Percentiles rank a stretch among this genome's conserved stretches.
phyloP scores from a whole-genome alignment of 345 rosid species.

The Arabidopsis arenosa region DNA sequence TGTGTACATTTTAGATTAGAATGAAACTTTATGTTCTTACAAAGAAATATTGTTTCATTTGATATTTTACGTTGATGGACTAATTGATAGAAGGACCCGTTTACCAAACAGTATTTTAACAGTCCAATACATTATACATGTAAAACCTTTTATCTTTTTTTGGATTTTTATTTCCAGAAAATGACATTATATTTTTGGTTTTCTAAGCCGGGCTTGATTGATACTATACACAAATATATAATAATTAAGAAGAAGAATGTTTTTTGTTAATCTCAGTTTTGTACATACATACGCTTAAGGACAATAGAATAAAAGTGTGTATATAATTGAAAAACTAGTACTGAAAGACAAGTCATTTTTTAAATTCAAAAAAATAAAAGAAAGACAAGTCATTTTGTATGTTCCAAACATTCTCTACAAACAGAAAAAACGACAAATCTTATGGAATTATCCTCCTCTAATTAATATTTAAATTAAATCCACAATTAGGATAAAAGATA shows the following conservation, averaged over 20 bases:
- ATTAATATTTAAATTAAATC: slow-evolving; percentile 27
- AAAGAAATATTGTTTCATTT: not conserved
- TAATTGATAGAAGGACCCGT: not conserved
- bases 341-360: slow-evolving; percentile 35
- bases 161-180: slow-evolving; percentile 13
- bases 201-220: slow-evolving; percentile 12
- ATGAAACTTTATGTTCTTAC: not conserved
- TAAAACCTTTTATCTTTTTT: not conserved
- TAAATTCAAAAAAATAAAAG: not conserved
- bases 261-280: slow-evolving; percentile 27
- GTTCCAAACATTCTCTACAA: slow-evolving; percentile 58
- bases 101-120: slow-evolving; percentile 24
- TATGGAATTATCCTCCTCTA: slow-evolving; percentile 37
- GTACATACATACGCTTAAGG: slow-evolving; percentile 38
- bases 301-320: slow-evolving; percentile 17
- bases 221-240: slow-evolving; percentile 17
- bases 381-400: slow-evolving; percentile 42
- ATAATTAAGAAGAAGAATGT: slow-evolving; percentile 11
- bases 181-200: slow-evolving; percentile 4
- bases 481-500: slow-evolving; percentile 6
- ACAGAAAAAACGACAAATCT: slow-evolving; percentile 53
- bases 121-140: slow-evolving; percentile 19
- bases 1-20: not conserved
- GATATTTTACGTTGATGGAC: too few relatives aligned
- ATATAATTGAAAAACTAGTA: slow-evolving; percentile 36